A percentile compares a stretch with the other conserved stretches of the same genome.
Conservation (phyloP, 2,329 filamentous ascomycete genomes). For the Paecilomyces fulvus region DNA sequence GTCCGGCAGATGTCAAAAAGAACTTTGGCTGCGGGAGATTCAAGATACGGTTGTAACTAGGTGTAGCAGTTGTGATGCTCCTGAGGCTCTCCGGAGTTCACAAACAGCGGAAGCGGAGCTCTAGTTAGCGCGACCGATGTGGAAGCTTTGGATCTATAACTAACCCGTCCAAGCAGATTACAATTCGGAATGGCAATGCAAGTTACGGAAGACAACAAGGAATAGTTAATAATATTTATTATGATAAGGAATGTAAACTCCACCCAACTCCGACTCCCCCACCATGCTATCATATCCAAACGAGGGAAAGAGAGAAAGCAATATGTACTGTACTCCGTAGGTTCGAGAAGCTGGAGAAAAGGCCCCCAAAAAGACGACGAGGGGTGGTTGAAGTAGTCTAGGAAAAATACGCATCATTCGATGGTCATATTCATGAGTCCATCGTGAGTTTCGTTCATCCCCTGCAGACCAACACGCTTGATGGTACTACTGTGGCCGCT, state of each 20-base stretch:
- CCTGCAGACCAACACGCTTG: conserved; percentile 70
- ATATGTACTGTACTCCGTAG: not conserved
- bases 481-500: conserved; percentile 36
- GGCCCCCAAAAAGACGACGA: not conserved
- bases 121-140: conserved; percentile 14
- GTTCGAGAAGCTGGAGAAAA: not conserved
- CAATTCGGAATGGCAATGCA: not conserved
- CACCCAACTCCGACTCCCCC: not conserved
- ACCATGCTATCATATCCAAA: not conserved
- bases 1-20: not conserved
- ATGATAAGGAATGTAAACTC: not conserved
- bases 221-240: not conserved
- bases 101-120: conserved; percentile 11
- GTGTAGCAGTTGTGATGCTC: not conserved
- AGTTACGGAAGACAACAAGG: not conserved
- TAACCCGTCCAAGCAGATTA: not conserved
- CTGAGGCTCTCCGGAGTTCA: conserved; percentile 6
- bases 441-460: conserved; percentile 93
- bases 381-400: not conserved
- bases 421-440: conserved; percentile 97
- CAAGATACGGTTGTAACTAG: not conserved
- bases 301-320: not conserved
- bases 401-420: conserved; percentile 47
- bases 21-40: not conserved
- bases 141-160: conserved; percentile 1